Conservation (phyloP, 2,329 filamentous ascomycete species). For the Botrytis deweyae region DNA sequence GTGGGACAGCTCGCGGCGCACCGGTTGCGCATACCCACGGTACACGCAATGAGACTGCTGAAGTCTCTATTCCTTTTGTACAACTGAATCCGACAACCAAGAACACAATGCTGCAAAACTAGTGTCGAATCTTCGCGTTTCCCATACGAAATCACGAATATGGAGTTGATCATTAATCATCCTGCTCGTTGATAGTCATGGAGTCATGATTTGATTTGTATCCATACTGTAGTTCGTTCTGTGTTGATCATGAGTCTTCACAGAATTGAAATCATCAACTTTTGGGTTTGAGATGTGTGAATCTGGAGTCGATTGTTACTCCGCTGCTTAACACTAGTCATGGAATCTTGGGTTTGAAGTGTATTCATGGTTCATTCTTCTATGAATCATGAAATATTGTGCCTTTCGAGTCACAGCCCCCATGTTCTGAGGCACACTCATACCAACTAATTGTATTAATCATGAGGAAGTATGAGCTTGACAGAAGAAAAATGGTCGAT, state of each 20-base stretch:
- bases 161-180: not conserved
- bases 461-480: not conserved
- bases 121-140: not conserved
- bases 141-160: not conserved
- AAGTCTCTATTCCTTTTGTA: constrained; percentile 66
- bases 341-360: not conserved
- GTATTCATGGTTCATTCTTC: not conserved
- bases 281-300: no score
- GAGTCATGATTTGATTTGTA: not conserved
- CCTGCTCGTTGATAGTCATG: not conserved
- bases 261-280: no score
- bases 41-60: constrained; percentile 56
- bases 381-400: not conserved
- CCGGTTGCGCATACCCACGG: constrained; percentile 62
- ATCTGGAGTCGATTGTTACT: no score
- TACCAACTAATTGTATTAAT: not conserved
- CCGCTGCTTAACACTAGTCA: rapidly evolving
- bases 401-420: not conserved
- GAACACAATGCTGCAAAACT: no score
- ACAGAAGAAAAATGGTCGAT: not conserved
- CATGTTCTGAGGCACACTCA: not conserved
- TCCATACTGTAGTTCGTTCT: not conserved
- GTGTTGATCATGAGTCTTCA: not conserved
- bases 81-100: constrained; percentile 58
- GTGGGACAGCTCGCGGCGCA: constrained; percentile 61